phyloP scores from a whole-genome alignment of 2,329 filamentous ascomycete species.

The Alternaria ventricosa region DNA sequence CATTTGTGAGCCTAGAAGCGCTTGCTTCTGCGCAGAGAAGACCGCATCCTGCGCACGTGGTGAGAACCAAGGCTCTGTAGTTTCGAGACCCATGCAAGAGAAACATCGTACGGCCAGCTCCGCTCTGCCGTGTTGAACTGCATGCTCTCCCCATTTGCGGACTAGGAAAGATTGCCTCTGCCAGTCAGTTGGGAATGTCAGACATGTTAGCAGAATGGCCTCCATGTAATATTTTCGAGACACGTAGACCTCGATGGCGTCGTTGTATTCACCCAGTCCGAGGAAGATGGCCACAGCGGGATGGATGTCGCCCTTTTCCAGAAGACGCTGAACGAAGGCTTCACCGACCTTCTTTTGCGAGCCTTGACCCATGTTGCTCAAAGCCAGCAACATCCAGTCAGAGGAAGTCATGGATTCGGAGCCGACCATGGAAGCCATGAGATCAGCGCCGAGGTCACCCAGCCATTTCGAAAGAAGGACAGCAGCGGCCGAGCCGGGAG shows the following conservation, averaged over 20 bases:
- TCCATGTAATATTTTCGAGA: conserved; percentile 93
- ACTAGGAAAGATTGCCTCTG: conserved; percentile 86
- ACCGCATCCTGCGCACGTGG: conserved; percentile 73
- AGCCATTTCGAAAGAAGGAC: conserved; percentile 93
- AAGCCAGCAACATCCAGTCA: conserved; percentile 95
- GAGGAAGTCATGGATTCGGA: conserved; percentile 89
- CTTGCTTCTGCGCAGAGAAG: conserved; percentile 61
- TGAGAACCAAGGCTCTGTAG: conserved; percentile 85
- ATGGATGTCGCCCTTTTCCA: conserved; percentile 90
- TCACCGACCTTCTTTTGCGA: conserved; percentile 91
- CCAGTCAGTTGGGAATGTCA: conserved; percentile 86
- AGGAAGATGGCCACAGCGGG: conserved; percentile 92
- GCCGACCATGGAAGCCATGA: conserved; percentile 75
- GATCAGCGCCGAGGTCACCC: conserved; percentile 80
- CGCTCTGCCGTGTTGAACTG: conserved; percentile 84
- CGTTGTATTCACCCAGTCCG: conserved; percentile 88
- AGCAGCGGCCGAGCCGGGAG: conserved; percentile 73
- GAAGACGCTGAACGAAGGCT: conserved; percentile 85
- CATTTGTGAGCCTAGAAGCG: conserved; percentile 60
- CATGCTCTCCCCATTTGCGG: conserved; percentile 93
- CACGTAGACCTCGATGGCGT: conserved; percentile 95
- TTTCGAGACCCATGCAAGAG: conserved; percentile 85
- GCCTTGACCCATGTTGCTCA: conserved; percentile 79
- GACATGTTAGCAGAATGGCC: conserved; percentile 84
- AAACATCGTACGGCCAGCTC: conserved; percentile 93